A percentile compares a stretch with the other conserved stretches of the same genome.
Evolutionary conservation across 1,284 basidiomycete species (phyloP).

Genomic region (Anthracocystis panici-leucophaei): DNA sequence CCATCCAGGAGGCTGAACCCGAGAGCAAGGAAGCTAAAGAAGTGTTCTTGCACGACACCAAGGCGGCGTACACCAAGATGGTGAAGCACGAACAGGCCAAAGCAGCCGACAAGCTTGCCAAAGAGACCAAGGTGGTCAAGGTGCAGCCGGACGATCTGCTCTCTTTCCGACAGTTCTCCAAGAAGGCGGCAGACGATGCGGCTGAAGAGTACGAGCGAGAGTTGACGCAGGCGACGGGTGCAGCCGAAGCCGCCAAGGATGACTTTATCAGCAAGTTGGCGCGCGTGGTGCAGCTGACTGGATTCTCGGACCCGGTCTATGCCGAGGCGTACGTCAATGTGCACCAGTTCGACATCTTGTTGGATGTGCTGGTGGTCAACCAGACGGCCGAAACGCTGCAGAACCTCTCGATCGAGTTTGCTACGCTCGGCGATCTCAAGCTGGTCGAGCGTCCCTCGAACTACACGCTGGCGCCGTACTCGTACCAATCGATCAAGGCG

Average conservation of each 20-base stretch:
- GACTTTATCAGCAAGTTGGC: slow-evolving; percentile 97
- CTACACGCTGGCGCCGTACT: slow-evolving; percentile 93
- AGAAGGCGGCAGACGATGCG: slow-evolving; percentile 76
- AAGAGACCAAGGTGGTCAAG: slow-evolving; percentile 79
- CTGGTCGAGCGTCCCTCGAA: slow-evolving; percentile 93
- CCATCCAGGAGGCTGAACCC: slow-evolving; percentile 46
- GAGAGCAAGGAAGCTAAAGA: slow-evolving; percentile 78
- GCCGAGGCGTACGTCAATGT: slow-evolving; percentile 98
- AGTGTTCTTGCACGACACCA: slow-evolving; percentile 92
- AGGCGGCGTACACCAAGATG: slow-evolving; percentile 94
- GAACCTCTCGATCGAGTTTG: slow-evolving; percentile 96
- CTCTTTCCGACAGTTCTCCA: slow-evolving; percentile 92
- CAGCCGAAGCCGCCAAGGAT: slow-evolving; percentile 81
- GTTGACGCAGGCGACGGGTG: slow-evolving; percentile 88
- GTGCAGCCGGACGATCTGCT: slow-evolving; percentile 95
- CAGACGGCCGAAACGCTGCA: slow-evolving; percentile 94
- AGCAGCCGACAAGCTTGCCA: slow-evolving; percentile 84
- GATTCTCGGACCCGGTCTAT: slow-evolving; percentile 98
- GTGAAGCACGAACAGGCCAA: slow-evolving; percentile 78
- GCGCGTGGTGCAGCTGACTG: slow-evolving; percentile 94
- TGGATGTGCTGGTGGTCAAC: slow-evolving; percentile 95
- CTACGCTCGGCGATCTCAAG: slow-evolving; percentile 95
- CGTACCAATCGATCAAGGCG: slow-evolving; percentile 98
- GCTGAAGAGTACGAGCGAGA: slow-evolving; percentile 83
- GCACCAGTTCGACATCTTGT: slow-evolving; percentile 94